Percentiles rank a stretch among this genome's conserved stretches.
These are phyloP conservation scores for Lactuca sativa DNA, from an alignment of 129 eudicot species.

Conservation along the genomic window DNA sequence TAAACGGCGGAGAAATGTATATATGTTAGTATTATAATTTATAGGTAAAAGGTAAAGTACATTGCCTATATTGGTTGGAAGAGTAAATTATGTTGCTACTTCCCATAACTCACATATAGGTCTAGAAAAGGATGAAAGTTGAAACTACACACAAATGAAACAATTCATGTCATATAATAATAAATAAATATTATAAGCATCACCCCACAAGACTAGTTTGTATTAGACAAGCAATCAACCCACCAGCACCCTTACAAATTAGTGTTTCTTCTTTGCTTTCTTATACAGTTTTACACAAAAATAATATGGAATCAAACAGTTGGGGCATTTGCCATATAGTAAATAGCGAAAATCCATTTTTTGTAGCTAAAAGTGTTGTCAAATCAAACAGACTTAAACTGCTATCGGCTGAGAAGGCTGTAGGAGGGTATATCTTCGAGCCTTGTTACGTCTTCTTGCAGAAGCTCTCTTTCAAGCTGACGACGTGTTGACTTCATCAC, in stretches of 20 bases:
- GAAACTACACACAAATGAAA: slow-evolving; percentile 2
- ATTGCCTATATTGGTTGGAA: too few species aligned
- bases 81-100: too few species aligned
- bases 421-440: slow-evolving; percentile 93
- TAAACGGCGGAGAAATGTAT: too few species aligned
- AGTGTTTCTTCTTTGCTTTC: slow-evolving; percentile 10
- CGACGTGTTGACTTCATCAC: slow-evolving; percentile 99
- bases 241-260: slow-evolving; percentile 16
- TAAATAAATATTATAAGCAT: slow-evolving; percentile 10
- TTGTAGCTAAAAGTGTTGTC: slow-evolving; percentile 23
- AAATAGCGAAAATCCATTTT: slow-evolving; percentile 19
- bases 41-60: too few species aligned
- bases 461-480: slow-evolving; percentile 87
- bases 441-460: slow-evolving; percentile 75
- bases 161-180: slow-evolving; percentile 26
- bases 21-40: too few species aligned
- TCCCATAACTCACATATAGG: neutral
- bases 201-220: slow-evolving; percentile 22
- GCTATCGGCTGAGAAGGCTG: slow-evolving; percentile 65
- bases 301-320: slow-evolving; percentile 11
- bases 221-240: slow-evolving; percentile 25
- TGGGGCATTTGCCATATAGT: slow-evolving; percentile 9
- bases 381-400: slow-evolving; percentile 16
- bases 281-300: slow-evolving; percentile 16
- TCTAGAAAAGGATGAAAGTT: slow-evolving; percentile 2